These are phyloP conservation scores for Yarrowia deformans DNA, from an alignment of 805 yeast genomes.

Conservation along the genomic window DNA sequence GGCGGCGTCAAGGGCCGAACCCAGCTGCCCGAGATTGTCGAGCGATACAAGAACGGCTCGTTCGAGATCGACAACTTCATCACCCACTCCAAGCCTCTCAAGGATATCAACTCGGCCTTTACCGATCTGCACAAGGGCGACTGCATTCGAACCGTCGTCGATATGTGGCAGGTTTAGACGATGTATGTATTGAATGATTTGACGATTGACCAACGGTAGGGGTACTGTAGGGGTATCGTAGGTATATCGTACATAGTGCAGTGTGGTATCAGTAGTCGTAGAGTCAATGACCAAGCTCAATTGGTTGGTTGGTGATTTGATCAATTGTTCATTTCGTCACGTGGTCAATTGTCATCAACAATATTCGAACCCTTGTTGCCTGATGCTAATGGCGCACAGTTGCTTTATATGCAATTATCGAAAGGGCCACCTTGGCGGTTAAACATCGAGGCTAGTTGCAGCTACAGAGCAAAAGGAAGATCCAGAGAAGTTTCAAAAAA, in stretches of 20 bases:
- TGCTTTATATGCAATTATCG: background rate
- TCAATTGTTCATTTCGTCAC: no score
- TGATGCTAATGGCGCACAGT: no score
- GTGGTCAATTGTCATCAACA: no score
- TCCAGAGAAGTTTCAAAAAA: no score
- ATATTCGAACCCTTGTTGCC: no score
- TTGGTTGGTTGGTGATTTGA: no score
- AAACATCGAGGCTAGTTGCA: background rate
- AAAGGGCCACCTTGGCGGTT: slow-evolving; percentile 17
- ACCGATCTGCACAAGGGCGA: slow-evolving; percentile 94
- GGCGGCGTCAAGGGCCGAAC: slow-evolving; percentile 99
- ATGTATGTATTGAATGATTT: background rate
- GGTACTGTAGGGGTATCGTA: no score
- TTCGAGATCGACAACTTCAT: slow-evolving; percentile 94
- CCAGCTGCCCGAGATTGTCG: slow-evolving; percentile 89
- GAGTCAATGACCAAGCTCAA: no score
- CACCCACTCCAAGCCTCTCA: slow-evolving; percentile 84
- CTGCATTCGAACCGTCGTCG: slow-evolving; percentile 89
- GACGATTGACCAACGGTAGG: no score
- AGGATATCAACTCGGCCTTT: slow-evolving; percentile 84
- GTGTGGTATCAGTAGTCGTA: no score
- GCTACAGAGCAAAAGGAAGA: no score
- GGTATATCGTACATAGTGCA: no score
- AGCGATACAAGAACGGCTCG: slow-evolving; percentile 79
- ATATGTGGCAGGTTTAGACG: slow-evolving; percentile 29